These are phyloP conservation scores for Papilionanthe hybrid DNA, from an alignment of 116 monocot genomes.

Conservation along the genomic window DNA sequence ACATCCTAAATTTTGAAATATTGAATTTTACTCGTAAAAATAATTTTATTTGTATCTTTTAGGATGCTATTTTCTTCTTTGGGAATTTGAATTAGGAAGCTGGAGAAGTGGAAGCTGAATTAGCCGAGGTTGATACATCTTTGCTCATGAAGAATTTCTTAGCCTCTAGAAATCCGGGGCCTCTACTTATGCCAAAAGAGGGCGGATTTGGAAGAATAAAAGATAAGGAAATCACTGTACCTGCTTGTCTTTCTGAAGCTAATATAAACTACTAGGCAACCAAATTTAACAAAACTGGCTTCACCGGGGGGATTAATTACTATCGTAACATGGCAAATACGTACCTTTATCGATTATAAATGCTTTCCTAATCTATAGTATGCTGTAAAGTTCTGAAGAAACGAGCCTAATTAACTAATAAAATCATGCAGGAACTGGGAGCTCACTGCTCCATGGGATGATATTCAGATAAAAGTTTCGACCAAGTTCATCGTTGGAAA, in stretches of 20 bases:
- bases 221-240: conserved; percentile 13
- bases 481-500: conserved; percentile 48
- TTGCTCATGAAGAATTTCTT: conserved; percentile 19
- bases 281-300: conserved; percentile 42
- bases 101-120: conserved; percentile 29
- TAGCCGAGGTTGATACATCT: conserved; percentile 19
- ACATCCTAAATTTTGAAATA: too few relatives aligned
- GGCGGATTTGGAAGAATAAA: not conserved
- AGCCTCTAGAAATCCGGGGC: conserved; percentile 16
- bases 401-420: not conserved
- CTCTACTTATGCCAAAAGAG: conserved; percentile 13
- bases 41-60: too few relatives aligned
- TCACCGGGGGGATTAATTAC: conserved; percentile 35
- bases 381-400: not conserved
- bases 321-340: conserved; percentile 27
- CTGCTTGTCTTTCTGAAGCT: conserved; percentile 37
- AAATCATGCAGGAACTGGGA: conserved; percentile 33
- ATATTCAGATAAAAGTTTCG: conserved; percentile 30
- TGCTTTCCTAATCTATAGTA: not conserved
- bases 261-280: conserved; percentile 31
- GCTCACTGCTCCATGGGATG: conserved; percentile 38
- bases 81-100: conserved; percentile 10
- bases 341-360: not conserved
- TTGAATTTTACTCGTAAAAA: too few relatives aligned
- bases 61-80: too few relatives aligned